phyloP scores from a whole-genome alignment of 2,329 filamentous ascomycete species.

The Alternaria conjuncta region DNA sequence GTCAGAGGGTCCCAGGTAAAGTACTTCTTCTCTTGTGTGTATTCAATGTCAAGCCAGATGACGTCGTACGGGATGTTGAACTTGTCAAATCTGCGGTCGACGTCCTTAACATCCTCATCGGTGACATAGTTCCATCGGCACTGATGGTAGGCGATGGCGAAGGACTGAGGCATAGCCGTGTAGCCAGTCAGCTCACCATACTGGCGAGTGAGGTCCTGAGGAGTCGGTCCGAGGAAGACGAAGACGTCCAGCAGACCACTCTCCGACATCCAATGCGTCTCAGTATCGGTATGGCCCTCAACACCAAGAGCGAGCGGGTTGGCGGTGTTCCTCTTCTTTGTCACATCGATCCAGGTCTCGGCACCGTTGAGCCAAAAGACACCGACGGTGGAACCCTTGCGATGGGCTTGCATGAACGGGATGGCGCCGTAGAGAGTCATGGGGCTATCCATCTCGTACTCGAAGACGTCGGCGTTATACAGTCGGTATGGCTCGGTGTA shows the following conservation, averaged over 20 bases:
- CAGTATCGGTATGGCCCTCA: conserved; percentile 73
- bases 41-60: conserved; percentile 98
- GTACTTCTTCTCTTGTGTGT: conserved; percentile 96
- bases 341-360: conserved; percentile 96
- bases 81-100: conserved; percentile 96
- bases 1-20: conserved; percentile 95
- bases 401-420: conserved; percentile 96
- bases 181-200: conserved; percentile 92
- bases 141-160: conserved; percentile 92
- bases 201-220: conserved; percentile 78
- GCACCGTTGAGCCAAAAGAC: conserved; percentile 98
- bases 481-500: conserved; percentile 90
- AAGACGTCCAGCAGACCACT: conserved; percentile 89
- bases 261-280: conserved; percentile 98
- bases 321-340: conserved; percentile 74
- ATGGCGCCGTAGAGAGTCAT: conserved; percentile 99
- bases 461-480: conserved; percentile 97
- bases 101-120: conserved; percentile 95
- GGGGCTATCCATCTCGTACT: conserved; percentile 94
- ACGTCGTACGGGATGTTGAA: conserved; percentile 96
- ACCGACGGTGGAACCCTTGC: conserved; percentile 89
- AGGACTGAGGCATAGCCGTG: conserved; percentile 89
- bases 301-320: conserved; percentile 81
- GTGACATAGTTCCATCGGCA: conserved; percentile 99
- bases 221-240: conserved; percentile 88